Percentiles rank a stretch among this genome's conserved stretches.
phyloP scores from a whole-genome alignment of 768 basidiomycete species.

The Inosperma sp. region DNA sequence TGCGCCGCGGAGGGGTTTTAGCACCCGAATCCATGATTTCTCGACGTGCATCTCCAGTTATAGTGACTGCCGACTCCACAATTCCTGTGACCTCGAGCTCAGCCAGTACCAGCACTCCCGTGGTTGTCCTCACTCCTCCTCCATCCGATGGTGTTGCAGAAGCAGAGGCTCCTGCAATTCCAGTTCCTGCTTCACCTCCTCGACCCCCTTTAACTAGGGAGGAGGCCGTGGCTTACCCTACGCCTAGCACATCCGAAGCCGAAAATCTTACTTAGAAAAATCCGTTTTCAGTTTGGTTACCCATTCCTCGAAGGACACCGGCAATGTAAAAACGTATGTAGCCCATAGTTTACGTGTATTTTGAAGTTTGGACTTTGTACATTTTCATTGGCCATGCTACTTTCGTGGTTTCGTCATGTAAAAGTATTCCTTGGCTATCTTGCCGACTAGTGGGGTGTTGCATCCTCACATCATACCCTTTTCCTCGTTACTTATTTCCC shows the following conservation, averaged over 20 bases:
- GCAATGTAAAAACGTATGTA: no score
- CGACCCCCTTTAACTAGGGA: slow-evolving; percentile 1
- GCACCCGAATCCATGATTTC: slow-evolving; percentile 54
- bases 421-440: no score
- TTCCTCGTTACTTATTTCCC: no score
- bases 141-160: slow-evolving; percentile 2
- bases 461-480: no score
- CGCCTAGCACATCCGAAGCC: slow-evolving; percentile 43
- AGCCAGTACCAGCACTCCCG: not conserved
- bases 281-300: not conserved
- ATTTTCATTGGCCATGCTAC: slow-evolving; percentile 10
- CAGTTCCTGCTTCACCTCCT: slow-evolving; percentile 1
- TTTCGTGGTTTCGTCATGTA: slow-evolving; percentile 1
- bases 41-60: slow-evolving; percentile 40
- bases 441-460: no score
- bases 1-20: slow-evolving; percentile 64
- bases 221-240: slow-evolving; percentile 44
- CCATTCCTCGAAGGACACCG: not conserved
- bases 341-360: no score
- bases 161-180: not conserved
- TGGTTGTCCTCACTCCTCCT: slow-evolving; percentile 3
- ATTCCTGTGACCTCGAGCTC: not conserved
- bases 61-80: slow-evolving; percentile 3
- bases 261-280: slow-evolving; percentile 33
- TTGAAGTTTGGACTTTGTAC: slow-evolving; percentile 2